Conservation (phyloP, 345 rosid species). For the Corchorus capsularis region DNA sequence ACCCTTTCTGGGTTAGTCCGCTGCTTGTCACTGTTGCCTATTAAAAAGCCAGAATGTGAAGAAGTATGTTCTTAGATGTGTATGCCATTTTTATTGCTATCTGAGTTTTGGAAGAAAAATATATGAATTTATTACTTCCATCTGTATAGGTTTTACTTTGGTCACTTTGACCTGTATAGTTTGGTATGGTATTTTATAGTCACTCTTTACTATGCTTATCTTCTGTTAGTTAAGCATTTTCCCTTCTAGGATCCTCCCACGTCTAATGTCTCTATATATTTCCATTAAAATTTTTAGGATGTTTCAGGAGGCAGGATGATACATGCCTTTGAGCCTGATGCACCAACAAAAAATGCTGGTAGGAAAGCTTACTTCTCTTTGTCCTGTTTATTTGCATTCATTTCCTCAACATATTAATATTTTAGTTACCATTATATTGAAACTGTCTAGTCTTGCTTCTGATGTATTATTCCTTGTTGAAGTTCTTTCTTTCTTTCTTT, state of each 20-base stretch:
- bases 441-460: slow-evolving; percentile 14
- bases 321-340: slow-evolving; percentile 62
- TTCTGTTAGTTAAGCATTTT: slow-evolving; percentile 12
- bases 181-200: neutral
- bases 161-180: neutral
- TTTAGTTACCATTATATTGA: neutral
- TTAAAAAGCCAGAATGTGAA: slow-evolving; percentile 39
- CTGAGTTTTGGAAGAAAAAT: neutral
- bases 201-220: neutral
- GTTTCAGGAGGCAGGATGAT: slow-evolving; percentile 37
- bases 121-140: neutral
- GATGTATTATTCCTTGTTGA: neutral
- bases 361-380: slow-evolving; percentile 24
- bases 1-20: slow-evolving; percentile 69
- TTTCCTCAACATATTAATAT: neutral
- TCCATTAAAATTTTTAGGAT: slow-evolving; percentile 37
- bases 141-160: neutral
- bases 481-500: no score
- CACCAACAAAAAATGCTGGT: slow-evolving; percentile 54
- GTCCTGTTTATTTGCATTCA: neutral
- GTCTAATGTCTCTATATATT: slow-evolving; percentile 16
- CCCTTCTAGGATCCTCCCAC: slow-evolving; percentile 8
- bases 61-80: slow-evolving; percentile 39
- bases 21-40: slow-evolving; percentile 72
- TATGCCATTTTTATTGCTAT: neutral